Evolutionary conservation across 371 early-diverging fungal species (phyloP), one percentile per base, ranked within the genome.

Genomic region (Rhizopus stolonifer): DNA sequence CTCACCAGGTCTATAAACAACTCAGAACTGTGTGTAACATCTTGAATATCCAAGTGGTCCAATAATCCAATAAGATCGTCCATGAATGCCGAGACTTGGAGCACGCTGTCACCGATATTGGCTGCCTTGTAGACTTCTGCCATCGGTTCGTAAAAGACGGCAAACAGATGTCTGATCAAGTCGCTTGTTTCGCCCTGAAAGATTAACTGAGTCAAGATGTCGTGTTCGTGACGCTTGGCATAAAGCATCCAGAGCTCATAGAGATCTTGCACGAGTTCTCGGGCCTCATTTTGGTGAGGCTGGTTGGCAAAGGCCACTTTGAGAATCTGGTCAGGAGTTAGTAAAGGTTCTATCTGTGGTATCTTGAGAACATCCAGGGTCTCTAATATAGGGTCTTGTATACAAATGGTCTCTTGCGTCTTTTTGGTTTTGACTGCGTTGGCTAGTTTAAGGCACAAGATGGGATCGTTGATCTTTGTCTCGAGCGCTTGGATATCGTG

Each of bases 41-140:
- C 31, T 10, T 29, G 66, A 0, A 54, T 58, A 24, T 82, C 72
- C 7, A 77, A 55, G n/a, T 61, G 54, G 34, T 84, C 80, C 17
- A 86, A 67, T 19, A 81, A 60, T 49, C 71, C 48, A 50, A 86
- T 72, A 42, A 86, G 59, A 48, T 86, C 85, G 31, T 83, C 81
- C 5, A 76, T 61, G 52, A 86, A 86, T 7, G 54, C 65, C 11
- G 78, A 66, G 18, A 83, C 60, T 32, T 86, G 82, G 36, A 77
- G 65, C 23, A 86, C 60, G 8, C 78, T 81, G 24, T 82, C 84
- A 1, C 80, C 74, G 38, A 86, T 81, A 51, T 84, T 83, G 18
- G 87, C 87, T 3, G 81, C 71, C 63, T 81, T 83, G 61, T 86
- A 86, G 1, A 86, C 82, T 49, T 82, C 67, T 4, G 83, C 82